Evolutionary conservation across 208 protist species (phyloP).

Genomic region (Acanthamoeba healyi): DNA sequence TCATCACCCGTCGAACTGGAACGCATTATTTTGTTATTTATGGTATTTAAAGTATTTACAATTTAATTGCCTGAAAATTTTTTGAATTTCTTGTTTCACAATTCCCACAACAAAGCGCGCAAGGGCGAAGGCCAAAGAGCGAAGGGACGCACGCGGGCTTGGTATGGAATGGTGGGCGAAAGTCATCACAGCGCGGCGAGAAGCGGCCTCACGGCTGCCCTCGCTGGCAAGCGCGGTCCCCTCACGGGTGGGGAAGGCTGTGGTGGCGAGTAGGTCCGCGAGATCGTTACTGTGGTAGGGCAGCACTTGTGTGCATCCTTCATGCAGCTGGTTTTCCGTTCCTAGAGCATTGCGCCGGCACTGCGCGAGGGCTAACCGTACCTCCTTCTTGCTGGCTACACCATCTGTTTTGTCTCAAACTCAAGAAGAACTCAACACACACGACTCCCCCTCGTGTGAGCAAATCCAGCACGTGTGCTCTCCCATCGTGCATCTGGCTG

Average conservation of each 20-base stretch:
- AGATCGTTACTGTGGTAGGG: constrained; percentile 43
- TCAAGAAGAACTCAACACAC: not conserved
- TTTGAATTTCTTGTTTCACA: too few relatives aligned
- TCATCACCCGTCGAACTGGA: too few relatives aligned
- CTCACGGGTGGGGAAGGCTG: constrained; percentile 7
- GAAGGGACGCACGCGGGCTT: not conserved
- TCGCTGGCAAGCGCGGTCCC: not conserved
- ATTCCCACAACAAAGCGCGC: not conserved
- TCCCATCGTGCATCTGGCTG: too few relatives aligned
- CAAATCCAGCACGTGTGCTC: too few relatives aligned
- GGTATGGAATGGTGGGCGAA: constrained; percentile 37
- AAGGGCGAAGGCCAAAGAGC: not conserved
- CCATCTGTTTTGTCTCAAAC: not conserved
- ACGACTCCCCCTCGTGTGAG: too few relatives aligned
- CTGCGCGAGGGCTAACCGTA: not conserved
- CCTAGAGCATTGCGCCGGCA: not conserved
- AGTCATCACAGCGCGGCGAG: not conserved
- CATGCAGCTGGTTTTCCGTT: constrained; percentile 54
- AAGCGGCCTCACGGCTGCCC: not conserved
- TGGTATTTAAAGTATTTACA: too few relatives aligned
- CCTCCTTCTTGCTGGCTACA: constrained; percentile 39
- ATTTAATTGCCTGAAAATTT: too few relatives aligned
- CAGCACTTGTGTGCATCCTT: constrained; percentile 3
- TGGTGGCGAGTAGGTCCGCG: constrained; percentile 34
- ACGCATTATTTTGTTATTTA: too few relatives aligned